A percentile compares a stretch with the other conserved stretches of the same genome.
phyloP scores from a whole-genome alignment of 192 early-diverging fungal genomes.

The Funneliformis geosporum region DNA sequence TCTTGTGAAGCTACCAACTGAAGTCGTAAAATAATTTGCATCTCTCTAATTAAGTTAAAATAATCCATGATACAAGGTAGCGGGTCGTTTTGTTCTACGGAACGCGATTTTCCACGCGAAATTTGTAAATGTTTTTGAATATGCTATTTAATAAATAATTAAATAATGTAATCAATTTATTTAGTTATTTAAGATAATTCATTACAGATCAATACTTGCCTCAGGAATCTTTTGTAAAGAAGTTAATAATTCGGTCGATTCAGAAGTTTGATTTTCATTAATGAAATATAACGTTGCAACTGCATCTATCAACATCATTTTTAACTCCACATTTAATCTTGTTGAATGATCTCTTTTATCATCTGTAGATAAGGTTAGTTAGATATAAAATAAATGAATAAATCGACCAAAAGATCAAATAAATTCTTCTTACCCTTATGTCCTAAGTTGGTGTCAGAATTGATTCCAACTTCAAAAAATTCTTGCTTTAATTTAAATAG shows the following conservation, averaged over 20 bases:
- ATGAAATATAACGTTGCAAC: slow-evolving; percentile 70
- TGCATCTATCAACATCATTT: slow-evolving; percentile 65
- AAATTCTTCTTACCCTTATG: background rate
- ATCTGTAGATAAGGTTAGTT: slow-evolving; percentile 20
- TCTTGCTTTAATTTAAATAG: slow-evolving; percentile 48
- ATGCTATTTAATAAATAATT: background rate
- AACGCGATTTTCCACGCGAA: background rate
- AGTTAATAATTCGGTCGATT: slow-evolving; percentile 36
- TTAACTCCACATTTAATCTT: slow-evolving; percentile 44
- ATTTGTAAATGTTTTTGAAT: background rate
- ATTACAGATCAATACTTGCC: slow-evolving; percentile 36
- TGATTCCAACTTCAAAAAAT: slow-evolving; percentile 31
- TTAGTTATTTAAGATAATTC: too few species aligned
- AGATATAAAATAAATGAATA: slow-evolving; percentile 24
- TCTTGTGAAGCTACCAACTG: background rate
- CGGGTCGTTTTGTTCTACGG: background rate
- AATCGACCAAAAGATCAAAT: background rate
- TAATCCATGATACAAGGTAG: slow-evolving; percentile 43
- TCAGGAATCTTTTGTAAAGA: slow-evolving; percentile 54
- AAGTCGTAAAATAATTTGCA: slow-evolving; percentile 51
- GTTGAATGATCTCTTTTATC: background rate
- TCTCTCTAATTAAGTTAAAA: slow-evolving; percentile 48
- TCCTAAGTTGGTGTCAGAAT: background rate
- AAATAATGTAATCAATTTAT: background rate
- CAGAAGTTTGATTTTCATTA: slow-evolving; percentile 54